These are phyloP conservation scores for Tieghemostelium lacteum DNA, from an alignment of 78 protist genomes.

Conservation along the genomic window DNA sequence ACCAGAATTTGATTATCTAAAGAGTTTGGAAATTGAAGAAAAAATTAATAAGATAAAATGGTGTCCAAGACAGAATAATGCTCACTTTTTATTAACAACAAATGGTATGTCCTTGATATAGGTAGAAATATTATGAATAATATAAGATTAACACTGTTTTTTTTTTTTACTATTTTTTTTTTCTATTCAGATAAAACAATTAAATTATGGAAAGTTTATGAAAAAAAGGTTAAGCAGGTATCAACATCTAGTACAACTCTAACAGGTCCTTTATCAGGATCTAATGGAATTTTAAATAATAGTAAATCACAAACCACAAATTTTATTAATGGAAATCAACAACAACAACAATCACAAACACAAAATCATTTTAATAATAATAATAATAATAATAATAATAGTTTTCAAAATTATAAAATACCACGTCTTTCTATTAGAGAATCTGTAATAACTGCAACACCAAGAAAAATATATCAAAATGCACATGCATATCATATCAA, in stretches of 20 bases:
- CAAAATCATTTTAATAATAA: slow-evolving; percentile 28
- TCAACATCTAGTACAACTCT: slow-evolving; percentile 26
- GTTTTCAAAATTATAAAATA: slow-evolving; percentile 44
- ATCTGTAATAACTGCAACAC: slow-evolving; percentile 70
- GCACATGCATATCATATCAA: slow-evolving; percentile 99
- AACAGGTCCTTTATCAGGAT: background rate
- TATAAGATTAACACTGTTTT: background rate
- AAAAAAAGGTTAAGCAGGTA: slow-evolving; percentile 72
- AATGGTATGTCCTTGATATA: slow-evolving; percentile 86
- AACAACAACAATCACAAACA: background rate
- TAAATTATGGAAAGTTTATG: slow-evolving; percentile 97
- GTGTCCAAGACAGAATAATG: slow-evolving; percentile 73
- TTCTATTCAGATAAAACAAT: slow-evolving; percentile 95
- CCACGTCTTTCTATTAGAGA: slow-evolving; percentile 74
- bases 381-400: slow-evolving; percentile 23
- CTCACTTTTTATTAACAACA: slow-evolving; percentile 92
- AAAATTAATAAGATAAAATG: slow-evolving; percentile 97
- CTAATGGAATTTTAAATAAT: background rate
- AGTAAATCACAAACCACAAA: background rate
- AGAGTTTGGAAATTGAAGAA: slow-evolving; percentile 98
- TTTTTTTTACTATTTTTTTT: too few species aligned
- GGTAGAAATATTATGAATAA: background rate
- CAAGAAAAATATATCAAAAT: slow-evolving; percentile 89
- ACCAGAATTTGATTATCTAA: slow-evolving; percentile 98
- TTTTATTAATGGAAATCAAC: background rate